Conservation (phyloP, 441 rosid genomes). For the Corymbia calophylla region DNA sequence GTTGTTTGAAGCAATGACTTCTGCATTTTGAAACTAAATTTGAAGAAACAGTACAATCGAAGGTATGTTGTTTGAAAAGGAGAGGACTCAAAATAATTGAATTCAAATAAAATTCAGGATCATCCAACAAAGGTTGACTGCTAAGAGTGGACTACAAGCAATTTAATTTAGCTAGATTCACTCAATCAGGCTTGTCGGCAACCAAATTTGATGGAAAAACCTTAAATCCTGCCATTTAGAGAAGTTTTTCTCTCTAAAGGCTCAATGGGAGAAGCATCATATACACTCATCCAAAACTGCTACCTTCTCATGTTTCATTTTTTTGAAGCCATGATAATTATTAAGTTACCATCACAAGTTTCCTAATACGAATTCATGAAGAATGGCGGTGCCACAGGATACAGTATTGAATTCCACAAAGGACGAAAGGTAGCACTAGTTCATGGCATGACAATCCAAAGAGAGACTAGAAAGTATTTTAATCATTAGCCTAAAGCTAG, state of each 20-base stretch:
- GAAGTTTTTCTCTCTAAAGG: not conserved
- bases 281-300: not conserved
- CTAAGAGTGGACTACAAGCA: not conserved
- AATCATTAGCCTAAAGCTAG: not conserved
- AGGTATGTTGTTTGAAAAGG: not conserved
- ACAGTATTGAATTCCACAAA: not conserved
- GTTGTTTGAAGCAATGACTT: not conserved
- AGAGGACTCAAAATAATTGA: not conserved
- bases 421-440: not conserved
- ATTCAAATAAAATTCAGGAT: not conserved
- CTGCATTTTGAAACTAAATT: not conserved
- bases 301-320: not conserved
- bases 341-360: not conserved
- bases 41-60: not conserved
- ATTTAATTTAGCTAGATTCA: not conserved
- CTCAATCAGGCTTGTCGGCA: not conserved
- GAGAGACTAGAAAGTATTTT: not conserved
- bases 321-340: not conserved
- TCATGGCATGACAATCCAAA: not conserved
- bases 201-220: not conserved
- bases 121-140: not conserved
- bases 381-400: not conserved
- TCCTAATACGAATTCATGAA: not conserved
- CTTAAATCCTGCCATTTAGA: not conserved
- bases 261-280: not conserved